These are phyloP conservation scores for Cordyceps cateniannulata DNA, from an alignment of 2,329 filamentous ascomycete species.

Conservation along the genomic window DNA sequence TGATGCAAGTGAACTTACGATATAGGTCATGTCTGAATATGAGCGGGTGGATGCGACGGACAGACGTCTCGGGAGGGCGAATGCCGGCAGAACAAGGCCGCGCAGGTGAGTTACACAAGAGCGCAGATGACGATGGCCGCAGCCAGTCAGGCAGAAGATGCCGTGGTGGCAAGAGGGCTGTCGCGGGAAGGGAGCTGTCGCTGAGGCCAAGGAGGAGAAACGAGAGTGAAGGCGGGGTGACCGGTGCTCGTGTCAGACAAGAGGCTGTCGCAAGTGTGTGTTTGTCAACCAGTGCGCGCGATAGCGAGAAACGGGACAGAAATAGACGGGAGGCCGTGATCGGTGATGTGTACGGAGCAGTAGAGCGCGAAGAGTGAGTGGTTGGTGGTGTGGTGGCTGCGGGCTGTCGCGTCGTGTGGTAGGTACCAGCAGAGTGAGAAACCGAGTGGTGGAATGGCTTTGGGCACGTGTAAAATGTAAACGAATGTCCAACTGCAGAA, in stretches of 20 bases:
- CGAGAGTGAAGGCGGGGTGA: not conserved
- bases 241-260: not conserved
- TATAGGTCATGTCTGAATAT: conserved; percentile 29
- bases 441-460: not conserved
- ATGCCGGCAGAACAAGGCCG: not conserved
- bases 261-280: not conserved
- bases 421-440: not conserved
- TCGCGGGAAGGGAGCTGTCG: not conserved
- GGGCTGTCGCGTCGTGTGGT: not conserved
- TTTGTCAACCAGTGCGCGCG: not conserved
- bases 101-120: not conserved
- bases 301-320: not conserved
- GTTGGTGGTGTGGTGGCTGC: not conserved
- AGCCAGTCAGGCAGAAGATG: not conserved
- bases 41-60: not conserved
- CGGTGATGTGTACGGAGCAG: not conserved
- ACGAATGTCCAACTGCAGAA: conserved; percentile 1
- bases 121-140: conserved; percentile 5
- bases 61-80: not conserved
- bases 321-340: not conserved
- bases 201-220: not conserved
- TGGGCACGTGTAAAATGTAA: not conserved
- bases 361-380: not conserved
- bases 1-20: conserved; percentile 26
- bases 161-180: not conserved